Percentiles rank a stretch among this genome's conserved stretches.
Conservation (phyloP, 2,329 filamentous ascomycete genomes). For the Beauveria asiatica region DNA sequence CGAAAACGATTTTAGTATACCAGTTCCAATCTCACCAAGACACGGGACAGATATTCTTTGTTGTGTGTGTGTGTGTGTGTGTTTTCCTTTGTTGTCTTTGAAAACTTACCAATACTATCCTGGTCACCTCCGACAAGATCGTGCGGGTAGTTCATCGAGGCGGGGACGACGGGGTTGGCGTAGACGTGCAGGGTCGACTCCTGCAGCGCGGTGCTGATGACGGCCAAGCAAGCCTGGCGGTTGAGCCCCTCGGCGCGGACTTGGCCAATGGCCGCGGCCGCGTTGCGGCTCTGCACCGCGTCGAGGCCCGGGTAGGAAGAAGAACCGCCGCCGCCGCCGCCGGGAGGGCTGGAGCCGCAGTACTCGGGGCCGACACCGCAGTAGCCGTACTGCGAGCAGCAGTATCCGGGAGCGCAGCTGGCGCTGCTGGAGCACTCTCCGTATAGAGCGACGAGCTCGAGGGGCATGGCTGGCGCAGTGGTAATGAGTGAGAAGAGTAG, state of each 20-base stretch:
- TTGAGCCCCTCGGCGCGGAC: not conserved
- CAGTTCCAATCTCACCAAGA: too few relatives aligned
- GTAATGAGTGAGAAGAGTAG: not conserved
- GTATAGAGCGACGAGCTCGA: constrained; percentile 8
- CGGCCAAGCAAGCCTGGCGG: constrained; percentile 5
- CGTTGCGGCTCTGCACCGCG: constrained; percentile 8
- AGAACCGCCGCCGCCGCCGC: not conserved
- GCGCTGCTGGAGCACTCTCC: constrained; percentile 15
- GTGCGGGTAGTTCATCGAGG: constrained; percentile 10
- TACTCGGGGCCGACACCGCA: constrained; percentile 15
- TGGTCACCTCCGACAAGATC: constrained; percentile 7
- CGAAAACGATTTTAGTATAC: not conserved
- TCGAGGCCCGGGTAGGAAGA: constrained; percentile 2
- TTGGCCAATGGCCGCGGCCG: constrained; percentile 5
- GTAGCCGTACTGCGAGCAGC: constrained; percentile 16
- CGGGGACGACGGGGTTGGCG: constrained; percentile 2
- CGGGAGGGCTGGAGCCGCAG: constrained; percentile 15
- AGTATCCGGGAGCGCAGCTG: constrained; percentile 11
- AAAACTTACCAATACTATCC: constrained; percentile 5
- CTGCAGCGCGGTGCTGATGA: constrained; percentile 8
- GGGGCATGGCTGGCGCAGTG: not conserved
- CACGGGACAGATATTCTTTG: not conserved
- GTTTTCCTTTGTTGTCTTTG: too few relatives aligned
- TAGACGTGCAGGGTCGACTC: constrained; percentile 9
- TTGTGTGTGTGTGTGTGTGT: not conserved